phyloP scores from a whole-genome alignment of 2,329 filamentous ascomycete genomes.

The Truncatella angustata region DNA sequence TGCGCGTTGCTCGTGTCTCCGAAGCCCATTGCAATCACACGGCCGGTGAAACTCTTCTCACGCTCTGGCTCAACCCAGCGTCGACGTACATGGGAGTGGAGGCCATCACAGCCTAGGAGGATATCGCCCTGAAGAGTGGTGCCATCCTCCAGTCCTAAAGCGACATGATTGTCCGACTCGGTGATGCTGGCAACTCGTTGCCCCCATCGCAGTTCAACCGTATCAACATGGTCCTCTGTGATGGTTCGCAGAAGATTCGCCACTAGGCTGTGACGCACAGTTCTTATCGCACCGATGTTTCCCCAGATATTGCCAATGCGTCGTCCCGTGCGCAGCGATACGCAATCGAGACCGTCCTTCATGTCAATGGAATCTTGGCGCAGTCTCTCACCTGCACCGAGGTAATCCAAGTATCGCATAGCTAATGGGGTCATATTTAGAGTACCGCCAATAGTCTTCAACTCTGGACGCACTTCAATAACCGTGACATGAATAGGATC shows the following conservation, averaged over 20 bases:
- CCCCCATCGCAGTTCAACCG: background rate
- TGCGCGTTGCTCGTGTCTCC: too few species aligned
- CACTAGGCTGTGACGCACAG: slow-evolving; percentile 25
- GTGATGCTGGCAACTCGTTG: slow-evolving; percentile 10
- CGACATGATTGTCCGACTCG: slow-evolving; percentile 10
- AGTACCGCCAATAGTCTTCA: slow-evolving; percentile 43
- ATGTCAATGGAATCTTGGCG: slow-evolving; percentile 16
- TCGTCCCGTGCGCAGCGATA: slow-evolving; percentile 25
- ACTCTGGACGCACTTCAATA: slow-evolving; percentile 44
- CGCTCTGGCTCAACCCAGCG: slow-evolving; percentile 14
- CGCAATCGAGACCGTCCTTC: slow-evolving; percentile 24
- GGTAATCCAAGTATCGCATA: slow-evolving; percentile 38
- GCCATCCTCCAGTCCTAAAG: slow-evolving; percentile 1
- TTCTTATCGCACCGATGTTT: slow-evolving; percentile 23
- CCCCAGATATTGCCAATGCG: slow-evolving; percentile 22
- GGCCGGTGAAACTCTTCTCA: slow-evolving; percentile 11
- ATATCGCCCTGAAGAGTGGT: slow-evolving; percentile 20
- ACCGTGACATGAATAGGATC: slow-evolving; percentile 33
- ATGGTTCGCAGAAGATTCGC: slow-evolving; percentile 19
- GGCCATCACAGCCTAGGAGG: slow-evolving; percentile 22
- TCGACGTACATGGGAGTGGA: slow-evolving; percentile 19
- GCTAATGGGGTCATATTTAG: slow-evolving; percentile 47
- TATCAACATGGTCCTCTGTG: slow-evolving; percentile 8
- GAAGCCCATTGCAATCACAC: slow-evolving; percentile 18
- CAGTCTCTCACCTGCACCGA: slow-evolving; percentile 31